Base-by-base conservation (phyloP, 345 rosid species). In the Lepidium didymum region DNA sequence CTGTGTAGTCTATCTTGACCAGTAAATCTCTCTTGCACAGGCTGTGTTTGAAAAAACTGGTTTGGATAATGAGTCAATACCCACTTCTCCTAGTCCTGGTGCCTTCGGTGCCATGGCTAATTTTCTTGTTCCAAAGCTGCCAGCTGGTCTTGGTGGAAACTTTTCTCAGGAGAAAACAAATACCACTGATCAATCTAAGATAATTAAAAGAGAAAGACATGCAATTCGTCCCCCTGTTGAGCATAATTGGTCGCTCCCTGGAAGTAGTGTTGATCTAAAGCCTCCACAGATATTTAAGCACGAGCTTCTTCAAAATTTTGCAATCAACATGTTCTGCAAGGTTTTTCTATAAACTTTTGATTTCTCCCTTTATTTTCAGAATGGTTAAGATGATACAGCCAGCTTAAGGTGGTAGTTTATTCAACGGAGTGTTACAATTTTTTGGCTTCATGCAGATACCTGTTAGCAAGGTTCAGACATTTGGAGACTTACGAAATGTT, bases 51-150 rank as follows among this genome's bases (percentile, higher is more conserved):
- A 83, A 56, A 81, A 87, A 75, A 73, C 79, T 55, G 82, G 83
- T 66, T 72, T 77, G 64, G 96, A 85, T 59, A 83, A 76, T 72
- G 90, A 87, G 77, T 50, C 82, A 50, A 25, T 86, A 43, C 41
- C 85, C 49, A 85, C 87, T 75, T 40, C 90, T 67, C 80, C 90
- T 41, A 78, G 77, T 53, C 83, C 87, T 55, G 85, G 85, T 69
- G 93, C 99, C 60, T 91, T 95, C 59, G 90, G 97, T 81, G 97
- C 96, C 56, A 86, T 95, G 99, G 96, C 99, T 79, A 89, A 82
- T 81, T 91, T 91, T 84, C 96, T 95, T 67, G 99, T 91, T 69
- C 99, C 97, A 8, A 95, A 86, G 85, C 86, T 95, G 68, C 83
- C 97, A 35, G 95, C 74, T 80, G 96, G 90, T 53, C 82, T 91